Conservation (phyloP, 78 protist species). For the Dictyostelium capitatum region DNA sequence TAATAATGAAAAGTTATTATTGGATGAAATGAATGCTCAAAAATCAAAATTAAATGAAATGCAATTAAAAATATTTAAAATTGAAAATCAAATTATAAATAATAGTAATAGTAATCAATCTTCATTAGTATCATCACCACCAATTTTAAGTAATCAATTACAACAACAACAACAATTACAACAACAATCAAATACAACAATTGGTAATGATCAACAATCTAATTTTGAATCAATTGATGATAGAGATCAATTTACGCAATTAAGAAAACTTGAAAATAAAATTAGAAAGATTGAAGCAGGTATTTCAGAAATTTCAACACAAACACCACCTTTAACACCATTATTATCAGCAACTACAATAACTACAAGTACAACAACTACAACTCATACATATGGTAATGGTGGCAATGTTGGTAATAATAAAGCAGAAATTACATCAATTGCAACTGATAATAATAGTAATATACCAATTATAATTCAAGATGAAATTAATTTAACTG, state of each 20-base stretch:
- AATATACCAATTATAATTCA: too few relatives aligned
- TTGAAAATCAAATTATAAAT: constrained; percentile 36
- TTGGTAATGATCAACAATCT: neutral
- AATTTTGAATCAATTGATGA: neutral
- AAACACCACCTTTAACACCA: constrained; percentile 20
- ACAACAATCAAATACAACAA: too few relatives aligned
- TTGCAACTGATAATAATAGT: neutral
- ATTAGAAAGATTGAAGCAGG: constrained; percentile 78
- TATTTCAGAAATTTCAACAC: constrained; percentile 40
- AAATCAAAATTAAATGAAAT: constrained; percentile 50
- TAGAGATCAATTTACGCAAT: constrained; percentile 60
- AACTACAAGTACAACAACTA: constrained; percentile 53
- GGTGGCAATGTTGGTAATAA: neutral
- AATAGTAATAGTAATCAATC: neutral
- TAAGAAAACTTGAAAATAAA: constrained; percentile 47
- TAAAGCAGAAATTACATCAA: neutral
- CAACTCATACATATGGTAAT: constrained; percentile 29
- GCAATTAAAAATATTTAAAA: constrained; percentile 54
- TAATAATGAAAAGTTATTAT: constrained; percentile 11
- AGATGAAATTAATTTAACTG: too few relatives aligned
- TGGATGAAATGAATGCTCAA: constrained; percentile 40
- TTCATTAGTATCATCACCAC: neutral
- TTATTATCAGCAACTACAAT: constrained; percentile 18
- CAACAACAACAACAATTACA: neutral
- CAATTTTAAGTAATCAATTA: neutral